Evolutionary conservation across 768 basidiomycete genomes (phyloP).

Genomic region (Russula abietina): DNA sequence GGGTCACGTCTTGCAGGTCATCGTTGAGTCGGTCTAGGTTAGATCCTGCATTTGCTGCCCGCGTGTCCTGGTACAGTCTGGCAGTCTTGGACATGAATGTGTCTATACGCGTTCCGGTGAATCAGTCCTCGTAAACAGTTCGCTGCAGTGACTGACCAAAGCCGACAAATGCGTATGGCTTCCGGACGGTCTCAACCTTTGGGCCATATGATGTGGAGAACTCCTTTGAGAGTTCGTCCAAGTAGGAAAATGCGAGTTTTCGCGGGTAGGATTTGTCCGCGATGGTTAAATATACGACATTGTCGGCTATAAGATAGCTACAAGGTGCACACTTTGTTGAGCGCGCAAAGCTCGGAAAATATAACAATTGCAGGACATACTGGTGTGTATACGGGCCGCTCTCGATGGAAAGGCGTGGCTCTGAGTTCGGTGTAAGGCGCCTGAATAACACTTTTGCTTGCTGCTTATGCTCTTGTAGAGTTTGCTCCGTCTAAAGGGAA

Average conservation of each 20-base stretch:
- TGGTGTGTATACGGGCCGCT: constrained; percentile 93
- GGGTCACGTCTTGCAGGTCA: constrained; percentile 94
- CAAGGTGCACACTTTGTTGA: neutral
- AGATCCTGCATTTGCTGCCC: constrained; percentile 68
- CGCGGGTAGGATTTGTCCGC: constrained; percentile 96
- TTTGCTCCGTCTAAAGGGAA: constrained; percentile 72
- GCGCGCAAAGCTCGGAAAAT: neutral
- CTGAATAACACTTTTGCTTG: constrained; percentile 96
- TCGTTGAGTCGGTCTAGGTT: constrained; percentile 86
- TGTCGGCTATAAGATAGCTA: constrained; percentile 92
- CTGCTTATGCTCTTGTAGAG: constrained; percentile 95
- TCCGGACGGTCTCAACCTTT: constrained; percentile 85
- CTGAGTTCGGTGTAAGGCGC: constrained; percentile 87
- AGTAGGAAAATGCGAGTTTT: constrained; percentile 94
- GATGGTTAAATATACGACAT: constrained; percentile 92
- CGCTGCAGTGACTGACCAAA: constrained; percentile 60
- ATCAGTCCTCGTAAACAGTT: neutral
- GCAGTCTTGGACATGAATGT: constrained; percentile 99
- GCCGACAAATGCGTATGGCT: constrained; percentile 98
- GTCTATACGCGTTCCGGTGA: constrained; percentile 44
- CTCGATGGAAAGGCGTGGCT: constrained; percentile 95
- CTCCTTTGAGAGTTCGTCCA: constrained; percentile 96
- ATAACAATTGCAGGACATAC: constrained; percentile 43
- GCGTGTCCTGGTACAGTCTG: constrained; percentile 88
- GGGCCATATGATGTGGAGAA: constrained; percentile 89